Percentiles rank a stretch among this genome's conserved stretches.
These are phyloP conservation scores for Amanita exitialis DNA, from an alignment of 768 basidiomycete genomes.

Conservation along the genomic window DNA sequence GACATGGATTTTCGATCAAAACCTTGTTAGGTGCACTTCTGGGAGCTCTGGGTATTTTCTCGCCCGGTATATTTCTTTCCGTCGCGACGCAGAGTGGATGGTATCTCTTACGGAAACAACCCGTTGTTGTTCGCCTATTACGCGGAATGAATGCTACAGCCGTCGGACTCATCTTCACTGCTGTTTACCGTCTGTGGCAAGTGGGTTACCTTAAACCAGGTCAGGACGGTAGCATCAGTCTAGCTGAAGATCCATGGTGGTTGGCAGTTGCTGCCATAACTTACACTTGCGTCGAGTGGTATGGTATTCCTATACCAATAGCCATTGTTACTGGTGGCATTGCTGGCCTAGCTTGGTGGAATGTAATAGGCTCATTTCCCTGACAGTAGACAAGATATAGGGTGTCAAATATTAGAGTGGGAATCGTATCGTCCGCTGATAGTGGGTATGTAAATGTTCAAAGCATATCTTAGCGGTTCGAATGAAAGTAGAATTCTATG, in stretches of 20 bases:
- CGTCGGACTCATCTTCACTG: constrained; percentile 31
- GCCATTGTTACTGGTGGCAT: constrained; percentile 29
- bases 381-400: not conserved
- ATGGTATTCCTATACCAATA: constrained; percentile 24
- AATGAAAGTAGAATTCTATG: not conserved
- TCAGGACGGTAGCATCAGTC: constrained; percentile 17
- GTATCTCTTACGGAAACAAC: constrained; percentile 20
- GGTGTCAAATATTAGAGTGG: not conserved
- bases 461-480: not conserved
- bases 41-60: constrained; percentile 40
- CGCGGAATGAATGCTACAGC: constrained; percentile 32
- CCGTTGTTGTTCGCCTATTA: constrained; percentile 20
- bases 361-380: constrained; percentile 13
- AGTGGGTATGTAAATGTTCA: not conserved
- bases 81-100: constrained; percentile 26
- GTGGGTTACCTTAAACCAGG: constrained; percentile 24
- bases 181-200: constrained; percentile 29
- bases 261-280: constrained; percentile 28
- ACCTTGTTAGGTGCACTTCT: constrained; percentile 32
- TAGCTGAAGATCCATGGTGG: constrained; percentile 38
- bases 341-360: constrained; percentile 35
- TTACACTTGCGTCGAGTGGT: constrained; percentile 33
- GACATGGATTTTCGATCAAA: constrained; percentile 16
- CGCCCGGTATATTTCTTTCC: constrained; percentile 32
- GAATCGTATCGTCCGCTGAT: not conserved